Percentiles rank a stretch among this genome's conserved stretches.
Evolutionary conservation across 2,329 filamentous ascomycete genomes (phyloP).

Genomic region (Geosmithia flava): DNA sequence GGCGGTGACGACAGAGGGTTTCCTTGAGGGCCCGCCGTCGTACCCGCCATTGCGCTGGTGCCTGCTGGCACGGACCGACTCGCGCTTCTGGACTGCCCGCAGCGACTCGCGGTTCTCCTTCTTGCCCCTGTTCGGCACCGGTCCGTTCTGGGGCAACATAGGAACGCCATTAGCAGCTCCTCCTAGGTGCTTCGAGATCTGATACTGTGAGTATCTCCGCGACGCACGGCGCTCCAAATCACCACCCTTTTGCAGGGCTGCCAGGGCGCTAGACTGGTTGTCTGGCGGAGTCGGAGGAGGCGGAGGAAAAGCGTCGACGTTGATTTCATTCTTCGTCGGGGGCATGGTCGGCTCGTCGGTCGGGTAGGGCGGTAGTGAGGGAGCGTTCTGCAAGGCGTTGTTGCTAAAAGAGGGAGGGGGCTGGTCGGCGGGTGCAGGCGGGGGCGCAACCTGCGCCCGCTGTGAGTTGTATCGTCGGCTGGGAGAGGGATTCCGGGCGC

Average conservation of each 20-base stretch:
- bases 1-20: slow-evolving; percentile 51
- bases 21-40: slow-evolving; percentile 52
- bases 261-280: slow-evolving; percentile 79
- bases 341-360: slow-evolving; percentile 42
- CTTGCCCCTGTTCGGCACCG: slow-evolving; percentile 64
- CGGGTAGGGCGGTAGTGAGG: slow-evolving; percentile 62
- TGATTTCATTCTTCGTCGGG: slow-evolving; percentile 29
- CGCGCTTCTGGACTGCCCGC: slow-evolving; percentile 48
- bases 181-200: slow-evolving; percentile 89
- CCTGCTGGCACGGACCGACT: slow-evolving; percentile 36
- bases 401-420: slow-evolving; percentile 53
- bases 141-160: slow-evolving; percentile 74
- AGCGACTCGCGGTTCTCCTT: slow-evolving; percentile 73
- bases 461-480: slow-evolving; percentile 31
- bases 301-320: slow-evolving; percentile 55
- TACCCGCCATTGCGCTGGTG: slow-evolving; percentile 25
- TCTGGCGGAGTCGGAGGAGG: slow-evolving; percentile 57
- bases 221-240: slow-evolving; percentile 89
- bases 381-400: slow-evolving; percentile 62
- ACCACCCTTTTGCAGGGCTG: slow-evolving; percentile 80
- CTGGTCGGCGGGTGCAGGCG: slow-evolving; percentile 35
- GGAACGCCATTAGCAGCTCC: slow-evolving; percentile 71
- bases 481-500: slow-evolving; percentile 24
- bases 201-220: slow-evolving; percentile 87
- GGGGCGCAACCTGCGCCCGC: slow-evolving; percentile 38